Conservation (phyloP, 352 stramenopile species). For the Globisporangium takayamanum region DNA sequence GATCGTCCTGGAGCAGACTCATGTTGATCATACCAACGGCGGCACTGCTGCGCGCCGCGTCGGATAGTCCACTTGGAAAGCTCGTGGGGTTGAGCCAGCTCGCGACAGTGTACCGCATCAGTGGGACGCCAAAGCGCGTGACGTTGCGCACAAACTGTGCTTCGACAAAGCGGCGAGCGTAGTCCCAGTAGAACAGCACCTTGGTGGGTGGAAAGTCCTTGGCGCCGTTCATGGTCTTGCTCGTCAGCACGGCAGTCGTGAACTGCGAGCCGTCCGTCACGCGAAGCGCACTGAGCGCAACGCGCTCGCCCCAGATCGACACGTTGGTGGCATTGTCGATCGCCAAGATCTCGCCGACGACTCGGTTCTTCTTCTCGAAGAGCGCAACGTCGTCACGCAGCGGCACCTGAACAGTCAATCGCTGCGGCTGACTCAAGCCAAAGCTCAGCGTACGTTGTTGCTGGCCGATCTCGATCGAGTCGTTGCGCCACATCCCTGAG, state of each 20-base stretch:
- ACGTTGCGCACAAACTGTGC: slow-evolving; percentile 33
- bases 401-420: slow-evolving; percentile 22
- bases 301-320: slow-evolving; percentile 21
- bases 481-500: slow-evolving; percentile 15
- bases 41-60: background rate
- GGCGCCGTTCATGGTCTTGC: slow-evolving; percentile 8
- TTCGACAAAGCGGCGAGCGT: slow-evolving; percentile 32
- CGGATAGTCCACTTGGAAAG: slow-evolving; percentile 27
- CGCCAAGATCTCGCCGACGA: slow-evolving; percentile 33
- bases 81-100: slow-evolving; percentile 31
- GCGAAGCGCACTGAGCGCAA: slow-evolving; percentile 19
- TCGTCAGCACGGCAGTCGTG: slow-evolving; percentile 30
- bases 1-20: slow-evolving; percentile 35
- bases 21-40: slow-evolving; percentile 26
- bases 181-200: slow-evolving; percentile 52
- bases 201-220: slow-evolving; percentile 30
- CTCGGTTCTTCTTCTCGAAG: slow-evolving; percentile 24
- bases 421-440: background rate
- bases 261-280: slow-evolving; percentile 59
- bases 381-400: slow-evolving; percentile 18
- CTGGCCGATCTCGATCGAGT: background rate
- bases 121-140: slow-evolving; percentile 39
- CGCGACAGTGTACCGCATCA: slow-evolving; percentile 39
- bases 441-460: background rate
- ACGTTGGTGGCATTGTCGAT: slow-evolving; percentile 28